These are phyloP conservation scores for Acanthamoeba lenticulata DNA, from an alignment of 208 protist species.

Conservation along the genomic window DNA sequence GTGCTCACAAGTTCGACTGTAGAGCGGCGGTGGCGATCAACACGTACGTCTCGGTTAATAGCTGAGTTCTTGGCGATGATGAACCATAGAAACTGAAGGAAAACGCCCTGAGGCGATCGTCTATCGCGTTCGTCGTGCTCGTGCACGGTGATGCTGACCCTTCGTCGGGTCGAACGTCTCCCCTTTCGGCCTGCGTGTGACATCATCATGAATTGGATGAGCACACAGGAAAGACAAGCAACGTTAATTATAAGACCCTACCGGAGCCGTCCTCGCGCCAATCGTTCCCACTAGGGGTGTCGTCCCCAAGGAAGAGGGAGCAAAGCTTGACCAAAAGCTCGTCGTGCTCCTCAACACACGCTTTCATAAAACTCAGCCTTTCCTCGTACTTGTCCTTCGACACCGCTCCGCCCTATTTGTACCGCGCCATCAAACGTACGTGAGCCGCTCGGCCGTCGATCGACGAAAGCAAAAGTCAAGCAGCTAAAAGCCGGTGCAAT, in stretches of 20 bases:
- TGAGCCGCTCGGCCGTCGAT: no score
- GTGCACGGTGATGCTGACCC: not conserved
- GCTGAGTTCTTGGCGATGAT: conserved; percentile 20
- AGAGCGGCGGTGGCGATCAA: no score
- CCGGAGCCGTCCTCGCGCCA: not conserved
- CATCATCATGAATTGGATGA: not conserved
- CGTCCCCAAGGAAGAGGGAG: not conserved
- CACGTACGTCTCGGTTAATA: not conserved
- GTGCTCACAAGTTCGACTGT: not conserved
- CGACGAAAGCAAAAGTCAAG: not conserved
- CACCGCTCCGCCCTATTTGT: not conserved
- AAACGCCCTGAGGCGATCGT: not conserved
- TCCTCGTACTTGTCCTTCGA: not conserved
- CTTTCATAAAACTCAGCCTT: not conserved
- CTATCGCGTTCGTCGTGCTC: not conserved
- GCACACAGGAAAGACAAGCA: not conserved
- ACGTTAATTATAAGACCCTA: not conserved
- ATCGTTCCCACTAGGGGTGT: not conserved
- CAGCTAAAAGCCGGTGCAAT: not conserved
- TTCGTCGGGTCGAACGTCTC: not conserved
- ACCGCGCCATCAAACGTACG: not conserved
- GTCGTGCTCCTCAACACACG: not conserved
- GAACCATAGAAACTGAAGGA: not conserved
- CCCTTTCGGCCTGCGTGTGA: not conserved
- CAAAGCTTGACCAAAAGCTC: conserved; percentile 20